Evolutionary conservation across 1,139 yeast species (phyloP), one percentile per base, ranked within the genome.

Genomic region (Pneumocystis murina): DNA sequence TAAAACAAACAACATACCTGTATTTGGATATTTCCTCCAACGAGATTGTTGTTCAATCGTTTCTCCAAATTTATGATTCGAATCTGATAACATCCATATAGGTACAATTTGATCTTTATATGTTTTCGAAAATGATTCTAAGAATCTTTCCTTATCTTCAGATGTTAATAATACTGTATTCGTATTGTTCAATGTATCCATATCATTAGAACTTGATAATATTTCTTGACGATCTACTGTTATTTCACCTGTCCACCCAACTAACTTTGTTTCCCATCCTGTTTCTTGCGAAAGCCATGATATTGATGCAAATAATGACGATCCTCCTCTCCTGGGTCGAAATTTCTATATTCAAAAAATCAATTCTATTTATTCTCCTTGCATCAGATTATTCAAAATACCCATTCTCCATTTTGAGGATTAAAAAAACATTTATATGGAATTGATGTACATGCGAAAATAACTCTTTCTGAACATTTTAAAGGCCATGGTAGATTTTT

Each of bases 221-320:
- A 36, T 54, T 60, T 33, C 48, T 38, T n/a, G 57, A 72, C 36
- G 20, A 33, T 64, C 69, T 70, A 60, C 70, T 67, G 63, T 70
- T 73, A 90, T 78, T 74, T 90, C 97, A 36, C 98, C 98, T 0
- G 97, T 87, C 99, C 99, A 94, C 0, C 91, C 97, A 64, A 94
- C 84, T 66, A 89, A 76, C 68, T 89, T 87, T 61, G 91, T 85
- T 68, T 89, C 94, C 94, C 97, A 92, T 30, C 83, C 82, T 0
- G 90, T 81, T 60, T 82, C 83, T 62, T 84, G 81, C 10, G 68
- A 79, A 65, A 92, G 76, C 70, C 82, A 85, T 67, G 79, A 79
- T 68, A 87, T 82, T 3, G 95, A 84, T 7, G 95, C 84, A 71
- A 86, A 86, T 62, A 91, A 76, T 0, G 97, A 95, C 16, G 94